Base-by-base conservation (phyloP, 192 early-diverging fungal species). In the Physocladia obscura region DNA sequence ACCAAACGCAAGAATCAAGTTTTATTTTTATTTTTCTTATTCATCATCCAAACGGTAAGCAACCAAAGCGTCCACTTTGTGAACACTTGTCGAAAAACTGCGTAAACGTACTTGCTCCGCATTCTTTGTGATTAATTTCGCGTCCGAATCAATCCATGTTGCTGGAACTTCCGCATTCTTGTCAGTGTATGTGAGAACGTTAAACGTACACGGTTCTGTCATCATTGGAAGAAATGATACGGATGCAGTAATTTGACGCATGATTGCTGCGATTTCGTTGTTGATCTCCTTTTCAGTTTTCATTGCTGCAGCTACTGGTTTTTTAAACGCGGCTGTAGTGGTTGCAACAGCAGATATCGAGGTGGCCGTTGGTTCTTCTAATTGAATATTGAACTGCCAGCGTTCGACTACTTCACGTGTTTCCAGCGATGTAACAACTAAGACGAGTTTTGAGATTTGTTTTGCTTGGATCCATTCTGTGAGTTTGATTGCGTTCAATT, bases 341-440 rank as follows among this genome's bases (percentile, higher is more conserved):
- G 57, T n/a, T 30, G 57, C 19, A 13, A 58, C 51, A 29, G 21
- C 15, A 24, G 26, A 30, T n/a, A n/a, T n/a, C n/a, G n/a, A n/a
- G n/a, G n/a, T n/a, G n/a, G n/a, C n/a, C n/a, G n/a, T n/a, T 19
- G 40, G 22, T 22, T 40, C 77, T 24, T 86, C 83, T n/a, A 92
- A 69, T 29, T 90, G 81, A 36, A 96, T 84, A 78, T 96, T 92
- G 77, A 98, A 98, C 68, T 96, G 91, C 96, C 94, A 97, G 47
- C 94, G 87, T 77, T 97, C 94, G 2, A 96, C 56, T 8, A 90
- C 89, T 62, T 95, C 88, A 2, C 89, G 79, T 1, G 91, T 91
- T 26, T 94, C 91, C 51, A 87, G 86, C n/a, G 89, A 88, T 58
- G 90, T 90, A 34, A 98, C 89, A 0, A 91, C 93, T 52, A 98